Base-by-base conservation (phyloP, 306 rosid genomes). In the Acacia confusa region DNA sequence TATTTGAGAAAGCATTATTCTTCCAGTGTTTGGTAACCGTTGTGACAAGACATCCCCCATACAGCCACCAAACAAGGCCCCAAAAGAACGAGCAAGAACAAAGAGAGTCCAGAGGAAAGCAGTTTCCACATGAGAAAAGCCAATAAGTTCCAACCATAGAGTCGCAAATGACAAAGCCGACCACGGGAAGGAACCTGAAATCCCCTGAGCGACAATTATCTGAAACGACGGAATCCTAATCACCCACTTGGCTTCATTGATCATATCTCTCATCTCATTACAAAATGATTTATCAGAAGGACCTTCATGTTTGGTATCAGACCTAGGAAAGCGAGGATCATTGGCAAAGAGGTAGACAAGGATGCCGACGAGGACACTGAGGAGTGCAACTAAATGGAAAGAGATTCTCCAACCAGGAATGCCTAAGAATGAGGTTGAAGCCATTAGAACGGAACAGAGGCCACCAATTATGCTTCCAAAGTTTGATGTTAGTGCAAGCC, bases 111-210 rank as follows among this genome's bases (percentile, higher is more conserved):
- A 91, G 25, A 94, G 89, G 25, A 87, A 75, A 25, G 93, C 94
- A 1, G 97, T 90, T 72, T 84, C 83, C n/a, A 84, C 83, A n/a
- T 92, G 97, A 11, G 97, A 94, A 78, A 92, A 94, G 20, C 97
- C 97, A 10, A 88, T 86, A 10, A 94, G 94, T 47, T 94, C 98
- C 27, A 94, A 84, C 98, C 98, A 92, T 86, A 92, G 89, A 1
- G 97, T 83, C 55, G 97, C 90, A 75, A 94, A 94, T 12, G 93
- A 83, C 85, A 92, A 85, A 8, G 92, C 94, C 1, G 93, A 88
- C 97, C 97, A 88, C 0, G 98, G 97, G 70, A 94, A 94, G 14
- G 97, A 86, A n/a, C 97, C 98, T 32, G 92, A 88, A 43, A 94
- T 93, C 47, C 98, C 98, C 72, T 92, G 98, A 74, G 97, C 97